Conservation (phyloP, 2,329 filamentous ascomycete genomes). For the Diaporthe caulivora region DNA sequence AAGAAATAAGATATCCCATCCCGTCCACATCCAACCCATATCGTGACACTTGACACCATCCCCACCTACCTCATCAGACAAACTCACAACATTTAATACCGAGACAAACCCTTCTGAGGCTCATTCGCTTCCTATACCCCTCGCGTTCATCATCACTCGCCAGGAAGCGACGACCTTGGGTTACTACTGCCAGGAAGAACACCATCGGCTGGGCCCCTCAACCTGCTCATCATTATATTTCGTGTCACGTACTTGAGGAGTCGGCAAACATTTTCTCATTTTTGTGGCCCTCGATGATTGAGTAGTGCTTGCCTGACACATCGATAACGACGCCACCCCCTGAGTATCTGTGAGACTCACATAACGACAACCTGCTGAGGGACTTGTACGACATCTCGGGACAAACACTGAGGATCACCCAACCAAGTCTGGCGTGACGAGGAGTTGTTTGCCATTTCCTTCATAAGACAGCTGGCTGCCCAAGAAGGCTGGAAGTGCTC, state of each 20-base stretch:
- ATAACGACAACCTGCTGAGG: slow-evolving; percentile 19
- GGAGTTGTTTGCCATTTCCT: slow-evolving; percentile 35
- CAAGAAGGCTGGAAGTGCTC: slow-evolving; percentile 24
- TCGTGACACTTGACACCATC: slow-evolving; percentile 25
- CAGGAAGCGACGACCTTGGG: slow-evolving; percentile 14
- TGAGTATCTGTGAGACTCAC: slow-evolving; percentile 10
- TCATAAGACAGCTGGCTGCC: slow-evolving; percentile 40
- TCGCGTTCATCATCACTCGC: not conserved
- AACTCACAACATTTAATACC: slow-evolving; percentile 21
- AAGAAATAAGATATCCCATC: slow-evolving; percentile 37
- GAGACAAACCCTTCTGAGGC: slow-evolving; percentile 5
- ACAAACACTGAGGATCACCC: slow-evolving; percentile 1
- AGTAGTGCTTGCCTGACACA: slow-evolving; percentile 31
- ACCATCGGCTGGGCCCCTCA: not conserved
- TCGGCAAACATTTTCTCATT: slow-evolving; percentile 23
- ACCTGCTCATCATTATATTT: not conserved
- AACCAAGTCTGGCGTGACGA: slow-evolving; percentile 14
- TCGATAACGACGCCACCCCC: not conserved
- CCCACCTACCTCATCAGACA: slow-evolving; percentile 32
- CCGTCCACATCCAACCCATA: slow-evolving; percentile 15
- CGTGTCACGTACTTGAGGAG: not conserved
- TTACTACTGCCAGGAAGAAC: not conserved
- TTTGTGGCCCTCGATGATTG: slow-evolving; percentile 34
- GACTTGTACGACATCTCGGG: slow-evolving; percentile 32
- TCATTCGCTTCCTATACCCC: not conserved